Conservation (phyloP, 805 yeast species). For the Ogataea trehalophila region DNA sequence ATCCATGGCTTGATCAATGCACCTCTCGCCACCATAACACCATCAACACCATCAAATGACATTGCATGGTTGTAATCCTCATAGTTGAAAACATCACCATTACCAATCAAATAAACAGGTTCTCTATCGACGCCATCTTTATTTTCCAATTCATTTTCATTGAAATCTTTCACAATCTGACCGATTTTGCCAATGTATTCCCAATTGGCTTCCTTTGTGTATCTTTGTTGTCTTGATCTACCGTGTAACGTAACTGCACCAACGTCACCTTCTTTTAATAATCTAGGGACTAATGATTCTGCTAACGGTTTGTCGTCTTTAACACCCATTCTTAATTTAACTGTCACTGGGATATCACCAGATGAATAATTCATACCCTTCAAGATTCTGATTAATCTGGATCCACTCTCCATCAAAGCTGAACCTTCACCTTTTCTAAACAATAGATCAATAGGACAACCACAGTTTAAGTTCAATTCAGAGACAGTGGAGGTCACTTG, state of each 20-base stretch:
- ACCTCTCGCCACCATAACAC: constrained; percentile 97
- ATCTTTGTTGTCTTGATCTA: constrained; percentile 92
- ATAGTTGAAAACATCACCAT: constrained; percentile 85
- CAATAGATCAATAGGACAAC: constrained; percentile 96
- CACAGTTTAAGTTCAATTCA: constrained; percentile 89
- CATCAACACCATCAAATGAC: constrained; percentile 67
- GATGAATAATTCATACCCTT: constrained; percentile 86
- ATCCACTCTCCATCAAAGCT: constrained; percentile 86
- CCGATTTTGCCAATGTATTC: constrained; percentile 76
- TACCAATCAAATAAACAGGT: constrained; percentile 83
- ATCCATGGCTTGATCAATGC: constrained; percentile 99
- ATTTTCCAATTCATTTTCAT: constrained; percentile 50
- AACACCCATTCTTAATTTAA: constrained; percentile 89
- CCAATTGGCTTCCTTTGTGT: constrained; percentile 92
- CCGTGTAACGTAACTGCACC: constrained; percentile 95
- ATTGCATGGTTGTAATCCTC: constrained; percentile 84
- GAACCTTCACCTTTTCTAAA: constrained; percentile 95
- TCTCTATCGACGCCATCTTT: constrained; percentile 54
- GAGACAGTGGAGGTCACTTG: constrained; percentile 55
- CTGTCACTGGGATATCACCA: constrained; percentile 88
- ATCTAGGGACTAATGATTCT: constrained; percentile 61
- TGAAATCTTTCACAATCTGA: constrained; percentile 53
- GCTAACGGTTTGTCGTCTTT: constrained; percentile 86
- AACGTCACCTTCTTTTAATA: constrained; percentile 74
- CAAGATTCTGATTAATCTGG: constrained; percentile 69